A percentile compares a stretch with the other conserved stretches of the same genome.
These are phyloP conservation scores for Plasmodium knowlesi DNA, from an alignment of 169 alveolate species.

Conservation along the genomic window DNA sequence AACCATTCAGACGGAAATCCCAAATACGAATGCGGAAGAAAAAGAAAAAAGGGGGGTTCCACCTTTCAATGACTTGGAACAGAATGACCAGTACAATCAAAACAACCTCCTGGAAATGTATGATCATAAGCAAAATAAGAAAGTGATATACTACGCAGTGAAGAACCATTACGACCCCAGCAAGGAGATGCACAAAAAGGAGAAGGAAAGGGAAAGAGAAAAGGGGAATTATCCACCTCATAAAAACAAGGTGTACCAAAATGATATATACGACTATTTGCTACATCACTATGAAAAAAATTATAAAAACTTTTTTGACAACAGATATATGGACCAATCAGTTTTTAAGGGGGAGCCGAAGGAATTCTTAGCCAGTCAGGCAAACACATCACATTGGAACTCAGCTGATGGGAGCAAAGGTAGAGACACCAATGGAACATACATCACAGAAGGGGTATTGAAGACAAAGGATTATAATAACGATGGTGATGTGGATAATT, in stretches of 20 bases:
- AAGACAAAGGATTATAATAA: neutral
- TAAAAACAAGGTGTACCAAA: neutral
- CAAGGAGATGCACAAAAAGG: constrained; percentile 47
- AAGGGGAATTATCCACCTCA: neutral
- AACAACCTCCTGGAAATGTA: constrained; percentile 50
- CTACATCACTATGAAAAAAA: constrained; percentile 44
- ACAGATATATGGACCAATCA: neutral
- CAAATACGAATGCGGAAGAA: neutral
- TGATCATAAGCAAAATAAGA: constrained; percentile 42
- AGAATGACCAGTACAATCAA: neutral
- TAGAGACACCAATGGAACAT: neutral
- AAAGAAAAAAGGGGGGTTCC: neutral
- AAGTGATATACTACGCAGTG: constrained; percentile 39
- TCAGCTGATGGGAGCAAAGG: neutral
- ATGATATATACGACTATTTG: constrained; percentile 59
- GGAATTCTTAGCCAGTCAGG: constrained; percentile 1
- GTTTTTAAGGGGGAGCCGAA: neutral
- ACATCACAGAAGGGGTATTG: neutral
- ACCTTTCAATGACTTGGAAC: neutral
- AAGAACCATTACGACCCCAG: constrained; percentile 53
- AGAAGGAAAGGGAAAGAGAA: neutral
- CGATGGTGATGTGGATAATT: neutral
- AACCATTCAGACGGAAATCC: too few species aligned
- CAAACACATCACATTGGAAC: neutral
- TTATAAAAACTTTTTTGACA: constrained; percentile 12